Evolutionary conservation across 1,284 basidiomycete genomes (phyloP).

Genomic region (Trametes hirsuta): DNA sequence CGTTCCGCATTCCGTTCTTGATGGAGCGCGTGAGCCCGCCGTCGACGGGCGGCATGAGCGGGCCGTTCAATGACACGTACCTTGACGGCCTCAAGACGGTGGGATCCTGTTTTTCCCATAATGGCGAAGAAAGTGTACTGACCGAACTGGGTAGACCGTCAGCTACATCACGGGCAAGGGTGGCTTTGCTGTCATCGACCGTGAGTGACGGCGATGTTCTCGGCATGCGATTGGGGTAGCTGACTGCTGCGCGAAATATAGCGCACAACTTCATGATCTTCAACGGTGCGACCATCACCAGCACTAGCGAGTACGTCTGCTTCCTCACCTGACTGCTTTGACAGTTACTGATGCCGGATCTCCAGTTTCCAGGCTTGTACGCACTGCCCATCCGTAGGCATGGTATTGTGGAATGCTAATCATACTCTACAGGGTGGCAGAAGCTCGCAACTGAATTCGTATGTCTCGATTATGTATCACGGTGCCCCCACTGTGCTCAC

Average conservation of each 20-base stretch:
- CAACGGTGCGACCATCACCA: constrained; percentile 52
- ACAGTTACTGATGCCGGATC: constrained; percentile 37
- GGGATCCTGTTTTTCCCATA: constrained; percentile 3
- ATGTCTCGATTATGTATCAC: constrained; percentile 23
- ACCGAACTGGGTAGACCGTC: constrained; percentile 41
- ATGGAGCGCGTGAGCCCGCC: constrained; percentile 60
- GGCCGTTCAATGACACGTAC: constrained; percentile 56
- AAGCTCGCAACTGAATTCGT: constrained; percentile 59
- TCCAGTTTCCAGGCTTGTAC: constrained; percentile 49
- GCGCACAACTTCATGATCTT: constrained; percentile 66
- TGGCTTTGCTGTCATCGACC: constrained; percentile 58
- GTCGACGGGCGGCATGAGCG: constrained; percentile 51
- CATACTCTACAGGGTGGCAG: constrained; percentile 49
- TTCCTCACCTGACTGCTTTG: background rate
- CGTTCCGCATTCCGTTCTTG: constrained; percentile 64
- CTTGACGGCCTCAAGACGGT: constrained; percentile 53
- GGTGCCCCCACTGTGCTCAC: background rate
- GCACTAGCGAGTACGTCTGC: constrained; percentile 47
- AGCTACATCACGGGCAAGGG: constrained; percentile 65
- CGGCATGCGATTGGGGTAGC: background rate
- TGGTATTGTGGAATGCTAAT: background rate
- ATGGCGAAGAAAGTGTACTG: background rate
- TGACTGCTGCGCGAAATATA: constrained; percentile 20
- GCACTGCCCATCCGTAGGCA: background rate
- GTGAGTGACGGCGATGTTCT: constrained; percentile 34